Evolutionary conservation across 164 flowering plant species (phyloP).

Genomic region (Vitis riparia): DNA sequence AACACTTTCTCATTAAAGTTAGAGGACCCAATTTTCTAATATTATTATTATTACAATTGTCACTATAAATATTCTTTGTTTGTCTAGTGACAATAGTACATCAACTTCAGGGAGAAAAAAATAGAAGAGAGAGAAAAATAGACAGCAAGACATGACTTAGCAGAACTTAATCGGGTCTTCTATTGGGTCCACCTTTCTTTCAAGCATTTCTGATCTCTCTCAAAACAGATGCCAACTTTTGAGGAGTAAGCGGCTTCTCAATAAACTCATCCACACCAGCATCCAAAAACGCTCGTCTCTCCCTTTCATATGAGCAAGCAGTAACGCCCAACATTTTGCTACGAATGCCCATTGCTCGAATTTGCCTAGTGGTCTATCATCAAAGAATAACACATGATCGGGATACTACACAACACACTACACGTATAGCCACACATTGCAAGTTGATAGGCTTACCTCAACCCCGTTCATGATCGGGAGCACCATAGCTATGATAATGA

Average conservation of each 20-base stretch:
- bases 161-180: no score
- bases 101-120: no score
- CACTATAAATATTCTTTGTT: no score
- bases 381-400: neutral
- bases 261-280: slow-evolving; percentile 12
- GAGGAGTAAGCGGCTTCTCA: slow-evolving; percentile 2
- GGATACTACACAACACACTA: no score
- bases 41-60: no score
- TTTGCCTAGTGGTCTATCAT: neutral
- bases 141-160: no score
- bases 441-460: slow-evolving; percentile 17
- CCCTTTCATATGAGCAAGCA: neutral
- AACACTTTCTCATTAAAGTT: no score
- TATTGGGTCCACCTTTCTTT: no score
- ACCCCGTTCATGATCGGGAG: slow-evolving; percentile 38
- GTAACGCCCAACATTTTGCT: slow-evolving; percentile 1
- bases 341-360: slow-evolving; percentile 9
- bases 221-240: slow-evolving; percentile 1
- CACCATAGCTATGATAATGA: slow-evolving; percentile 35
- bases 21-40: no score
- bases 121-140: no score
- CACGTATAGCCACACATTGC: no score
- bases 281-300: slow-evolving; percentile 5
- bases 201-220: neutral
- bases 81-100: no score